These are phyloP conservation scores for Alisma plantagoaquatica DNA, from an alignment of 106 monocot genomes.

Conservation along the genomic window DNA sequence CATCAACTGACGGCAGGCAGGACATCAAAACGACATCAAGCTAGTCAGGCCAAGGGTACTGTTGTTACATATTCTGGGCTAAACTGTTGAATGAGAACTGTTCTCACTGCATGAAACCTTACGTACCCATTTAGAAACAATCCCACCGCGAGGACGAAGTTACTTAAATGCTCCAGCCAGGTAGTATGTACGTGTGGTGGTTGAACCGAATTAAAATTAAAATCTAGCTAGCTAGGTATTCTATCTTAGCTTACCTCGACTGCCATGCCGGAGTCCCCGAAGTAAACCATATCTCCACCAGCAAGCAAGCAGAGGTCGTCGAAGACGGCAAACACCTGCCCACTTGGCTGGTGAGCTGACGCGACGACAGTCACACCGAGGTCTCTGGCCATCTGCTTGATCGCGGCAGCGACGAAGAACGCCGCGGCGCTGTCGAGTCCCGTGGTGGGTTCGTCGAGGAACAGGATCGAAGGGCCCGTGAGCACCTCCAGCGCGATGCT, in stretches of 20 bases:
- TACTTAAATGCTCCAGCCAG: no score
- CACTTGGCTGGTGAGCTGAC: constrained; percentile 75
- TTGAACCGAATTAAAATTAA: no score
- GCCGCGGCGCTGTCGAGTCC: constrained; percentile 72
- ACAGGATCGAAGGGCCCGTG: constrained; percentile 49
- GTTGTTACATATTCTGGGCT: no score
- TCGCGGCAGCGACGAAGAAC: constrained; percentile 53
- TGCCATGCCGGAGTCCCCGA: constrained; percentile 56
- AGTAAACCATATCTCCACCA: constrained; percentile 64
- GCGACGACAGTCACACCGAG: constrained; percentile 63
- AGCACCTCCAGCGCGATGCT: constrained; percentile 69
- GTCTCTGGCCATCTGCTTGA: constrained; percentile 57
- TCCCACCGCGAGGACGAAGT: no score
- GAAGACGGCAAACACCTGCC: constrained; percentile 65
- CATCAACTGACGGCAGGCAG: no score
- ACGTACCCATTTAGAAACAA: no score
- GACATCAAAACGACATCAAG: no score
- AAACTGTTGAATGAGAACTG: no score
- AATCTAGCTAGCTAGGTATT: background rate
- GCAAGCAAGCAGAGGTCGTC: constrained; percentile 71
- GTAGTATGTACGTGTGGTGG: no score
- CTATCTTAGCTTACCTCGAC: constrained; percentile 26
- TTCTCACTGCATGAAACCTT: no score
- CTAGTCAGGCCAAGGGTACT: no score
- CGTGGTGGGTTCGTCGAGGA: constrained; percentile 80